phyloP scores from a whole-genome alignment of 495 filamentous ascomycete species.

The Collariella sp. region DNA sequence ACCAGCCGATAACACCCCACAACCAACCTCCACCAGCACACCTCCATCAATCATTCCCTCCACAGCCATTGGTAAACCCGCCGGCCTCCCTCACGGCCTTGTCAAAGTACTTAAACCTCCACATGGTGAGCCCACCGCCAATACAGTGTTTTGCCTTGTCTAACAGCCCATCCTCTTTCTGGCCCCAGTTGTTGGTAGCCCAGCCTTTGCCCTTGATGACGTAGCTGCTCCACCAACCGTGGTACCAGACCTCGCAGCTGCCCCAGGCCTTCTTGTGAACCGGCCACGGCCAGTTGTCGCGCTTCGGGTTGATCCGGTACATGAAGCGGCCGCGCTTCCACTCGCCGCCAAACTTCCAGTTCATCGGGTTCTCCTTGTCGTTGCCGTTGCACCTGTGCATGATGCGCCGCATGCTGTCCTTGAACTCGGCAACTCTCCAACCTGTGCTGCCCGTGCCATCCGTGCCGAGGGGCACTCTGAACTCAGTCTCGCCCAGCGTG shows the following conservation, averaged over 20 bases:
- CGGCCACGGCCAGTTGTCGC: not conserved
- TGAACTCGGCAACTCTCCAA: conserved; percentile 14
- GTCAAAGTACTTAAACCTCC: conserved; percentile 17
- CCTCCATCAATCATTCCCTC: conserved; percentile 3
- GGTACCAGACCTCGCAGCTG: conserved; percentile 12
- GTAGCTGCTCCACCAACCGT: conserved; percentile 7
- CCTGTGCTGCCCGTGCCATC: not conserved
- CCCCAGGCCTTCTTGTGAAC: conserved; percentile 4
- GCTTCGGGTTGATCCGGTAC: conserved; percentile 19
- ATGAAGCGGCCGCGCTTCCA: conserved; percentile 10
- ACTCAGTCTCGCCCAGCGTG: conserved; percentile 17
- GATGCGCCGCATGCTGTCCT: conserved; percentile 5
- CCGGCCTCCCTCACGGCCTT: conserved; percentile 1
- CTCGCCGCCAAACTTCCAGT: conserved; percentile 31
- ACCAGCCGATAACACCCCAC: not conserved
- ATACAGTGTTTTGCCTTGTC: conserved; percentile 5
- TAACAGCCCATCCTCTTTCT: conserved; percentile 7
- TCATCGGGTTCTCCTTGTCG: conserved; percentile 27
- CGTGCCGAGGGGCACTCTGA: conserved; percentile 8
- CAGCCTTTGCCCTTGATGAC: conserved; percentile 3
- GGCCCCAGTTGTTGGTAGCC: conserved; percentile 10
- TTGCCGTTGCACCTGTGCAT: conserved; percentile 29
- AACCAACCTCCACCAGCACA: not conserved
- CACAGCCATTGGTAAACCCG: not conserved
- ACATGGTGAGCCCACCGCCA: conserved; percentile 13